phyloP scores from a whole-genome alignment of 148 eudicot genomes.

The Persicaria maculosa region DNA sequence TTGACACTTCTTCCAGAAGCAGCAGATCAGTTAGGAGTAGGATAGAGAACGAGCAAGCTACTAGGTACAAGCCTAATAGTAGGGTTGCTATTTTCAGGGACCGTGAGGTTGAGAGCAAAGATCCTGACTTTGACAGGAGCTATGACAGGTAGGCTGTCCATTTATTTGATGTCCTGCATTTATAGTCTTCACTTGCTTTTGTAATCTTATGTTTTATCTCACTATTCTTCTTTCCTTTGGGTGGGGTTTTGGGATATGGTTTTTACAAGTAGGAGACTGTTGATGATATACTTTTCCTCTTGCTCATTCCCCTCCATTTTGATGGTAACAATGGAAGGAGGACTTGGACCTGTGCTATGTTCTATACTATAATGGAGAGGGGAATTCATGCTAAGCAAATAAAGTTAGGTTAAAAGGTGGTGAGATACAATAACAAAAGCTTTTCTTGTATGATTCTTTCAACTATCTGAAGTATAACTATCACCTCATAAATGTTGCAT shows the following conservation, averaged over 20 bases:
- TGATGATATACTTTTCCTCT: not conserved
- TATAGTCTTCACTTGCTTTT: not conserved
- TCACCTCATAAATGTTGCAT: not conserved
- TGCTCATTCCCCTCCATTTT: not conserved
- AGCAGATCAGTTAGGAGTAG: conserved; percentile 58
- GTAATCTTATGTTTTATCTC: too few species aligned
- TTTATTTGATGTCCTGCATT: not conserved
- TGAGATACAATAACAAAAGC: not conserved
- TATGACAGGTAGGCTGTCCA: conserved; percentile 64
- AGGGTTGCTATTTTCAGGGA: conserved; percentile 91
- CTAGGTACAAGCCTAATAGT: conserved; percentile 56
- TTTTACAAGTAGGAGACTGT: not conserved
- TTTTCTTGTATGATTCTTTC: not conserved
- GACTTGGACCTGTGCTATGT: not conserved
- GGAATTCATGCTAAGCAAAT: not conserved
- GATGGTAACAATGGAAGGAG: not conserved
- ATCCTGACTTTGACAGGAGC: conserved; percentile 87
- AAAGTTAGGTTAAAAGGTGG: not conserved
- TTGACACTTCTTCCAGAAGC: conserved; percentile 45
- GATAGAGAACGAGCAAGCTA: conserved; percentile 68
- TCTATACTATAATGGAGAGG: not conserved
- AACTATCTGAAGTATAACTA: not conserved
- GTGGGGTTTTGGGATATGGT: not conserved
- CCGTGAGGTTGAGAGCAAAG: conserved; percentile 80
- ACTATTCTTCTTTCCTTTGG: not conserved